A percentile compares a stretch with the other conserved stretches of the same genome.
phyloP scores from a whole-genome alignment of 2,329 filamentous ascomycete genomes.

The Trichoderma pleuroti region DNA sequence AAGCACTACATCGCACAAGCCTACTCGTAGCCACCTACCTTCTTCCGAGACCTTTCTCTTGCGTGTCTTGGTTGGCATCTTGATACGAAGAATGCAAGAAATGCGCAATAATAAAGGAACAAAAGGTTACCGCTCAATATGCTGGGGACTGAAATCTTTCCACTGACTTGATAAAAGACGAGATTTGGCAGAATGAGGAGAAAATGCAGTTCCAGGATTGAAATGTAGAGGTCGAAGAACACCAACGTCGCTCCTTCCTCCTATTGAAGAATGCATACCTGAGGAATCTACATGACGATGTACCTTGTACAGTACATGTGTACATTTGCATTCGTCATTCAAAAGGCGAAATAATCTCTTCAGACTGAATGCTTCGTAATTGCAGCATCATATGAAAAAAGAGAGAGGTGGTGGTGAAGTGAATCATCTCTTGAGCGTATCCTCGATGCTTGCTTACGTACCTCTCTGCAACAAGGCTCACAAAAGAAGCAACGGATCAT shows the following conservation, averaged over 20 bases:
- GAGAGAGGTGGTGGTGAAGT: not conserved
- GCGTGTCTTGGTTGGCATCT: conserved; percentile 29
- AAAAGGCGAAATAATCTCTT: not conserved
- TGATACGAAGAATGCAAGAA: not conserved
- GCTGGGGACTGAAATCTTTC: not conserved
- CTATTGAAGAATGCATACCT: not conserved
- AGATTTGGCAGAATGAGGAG: not conserved
- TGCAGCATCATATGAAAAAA: not conserved
- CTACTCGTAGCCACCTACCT: conserved; percentile 20
- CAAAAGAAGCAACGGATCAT: not conserved
- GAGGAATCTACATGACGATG: not conserved
- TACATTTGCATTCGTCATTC: not conserved
- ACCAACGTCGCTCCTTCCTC: not conserved
- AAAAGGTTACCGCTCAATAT: not conserved
- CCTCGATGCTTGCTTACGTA: no score
- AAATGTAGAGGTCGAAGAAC: no score
- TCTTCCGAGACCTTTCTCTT: conserved; percentile 27
- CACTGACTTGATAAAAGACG: not conserved
- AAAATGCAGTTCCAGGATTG: not conserved
- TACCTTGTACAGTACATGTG: not conserved
- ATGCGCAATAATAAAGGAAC: not conserved
- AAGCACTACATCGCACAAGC: no score
- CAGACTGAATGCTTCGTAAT: not conserved
- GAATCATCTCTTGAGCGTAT: not conserved
- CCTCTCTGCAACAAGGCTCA: not conserved